Evolutionary conservation across 371 early-diverging fungal species (phyloP).

Genomic region (Neoconidiobolus thromboides): DNA sequence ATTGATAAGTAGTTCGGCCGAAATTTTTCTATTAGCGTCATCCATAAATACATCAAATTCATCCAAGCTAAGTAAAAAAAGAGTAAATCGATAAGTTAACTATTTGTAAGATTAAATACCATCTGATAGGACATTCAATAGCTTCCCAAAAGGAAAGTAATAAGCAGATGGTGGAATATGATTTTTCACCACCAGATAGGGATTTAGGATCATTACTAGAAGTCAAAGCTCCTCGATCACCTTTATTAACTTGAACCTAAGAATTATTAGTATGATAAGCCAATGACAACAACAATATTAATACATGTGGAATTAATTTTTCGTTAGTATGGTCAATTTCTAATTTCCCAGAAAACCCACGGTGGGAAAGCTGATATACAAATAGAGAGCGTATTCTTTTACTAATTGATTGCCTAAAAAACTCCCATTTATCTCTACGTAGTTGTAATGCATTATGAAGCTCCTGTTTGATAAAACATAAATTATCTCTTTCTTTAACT

Average conservation of each 20-base stretch:
- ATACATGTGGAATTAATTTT: slow-evolving; percentile 46
- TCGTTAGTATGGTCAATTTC: slow-evolving; percentile 57
- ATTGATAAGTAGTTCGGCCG: slow-evolving; percentile 73
- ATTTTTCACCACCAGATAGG: slow-evolving; percentile 98
- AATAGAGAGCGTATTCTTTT: slow-evolving; percentile 54
- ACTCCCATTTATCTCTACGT: slow-evolving; percentile 40
- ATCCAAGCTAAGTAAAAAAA: slow-evolving; percentile 48
- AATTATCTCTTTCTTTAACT: neutral
- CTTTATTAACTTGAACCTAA: slow-evolving; percentile 11
- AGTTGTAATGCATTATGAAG: slow-evolving; percentile 29
- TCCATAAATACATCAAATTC: slow-evolving; percentile 99
- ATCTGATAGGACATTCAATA: slow-evolving; percentile 84
- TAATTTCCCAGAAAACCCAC: slow-evolving; percentile 80
- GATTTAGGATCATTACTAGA: slow-evolving; percentile 44
- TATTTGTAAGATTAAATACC: slow-evolving; percentile 19
- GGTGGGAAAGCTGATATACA: slow-evolving; percentile 39
- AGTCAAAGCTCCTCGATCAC: no score
- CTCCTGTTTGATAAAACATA: slow-evolving; percentile 11
- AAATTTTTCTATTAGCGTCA: slow-evolving; percentile 82
- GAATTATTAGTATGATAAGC: slow-evolving; percentile 17
- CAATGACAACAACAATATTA: slow-evolving; percentile 7
- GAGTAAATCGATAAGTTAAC: neutral
- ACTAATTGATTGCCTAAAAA: slow-evolving; percentile 51
- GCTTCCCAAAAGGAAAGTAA: slow-evolving; percentile 93
- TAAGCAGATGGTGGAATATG: slow-evolving; percentile 94